Base-by-base conservation (phyloP, 441 rosid genomes). In the Brassica hybrid region DNA sequence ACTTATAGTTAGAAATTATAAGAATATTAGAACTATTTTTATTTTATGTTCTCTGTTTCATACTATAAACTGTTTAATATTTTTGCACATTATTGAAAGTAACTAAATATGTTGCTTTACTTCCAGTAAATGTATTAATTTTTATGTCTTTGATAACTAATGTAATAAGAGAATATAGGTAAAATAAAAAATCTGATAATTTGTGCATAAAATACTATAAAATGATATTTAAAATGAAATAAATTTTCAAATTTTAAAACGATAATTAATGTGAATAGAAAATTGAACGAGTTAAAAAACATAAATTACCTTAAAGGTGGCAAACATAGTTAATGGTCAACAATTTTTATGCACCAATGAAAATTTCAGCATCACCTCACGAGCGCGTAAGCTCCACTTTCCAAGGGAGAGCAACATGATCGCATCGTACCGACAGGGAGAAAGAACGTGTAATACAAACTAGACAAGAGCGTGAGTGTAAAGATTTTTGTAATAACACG, bases 261-360 rank as follows among this genome's bases (percentile, higher is more conserved):
- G n/a, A 43, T 11, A 43, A 43, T 43, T 11, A 43, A 41, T 3
- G 3, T 11, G 48, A 11, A 10, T 41, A 3, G 50, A 5, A 43
- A 43, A 43, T 4, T 0, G n/a, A 3, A 14, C 18, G 18, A 50
- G 18, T 14, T 16, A 52, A 50, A 52, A 52, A n/a, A 52, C 21
- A 52, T 6, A 52, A 7, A 52, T 52, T 52, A 14, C 18, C 75
- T n/a, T 56, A 25, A 61, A 80, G 71, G 69, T 70, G 80, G 73
- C 78, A 80, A 60, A 38, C 65, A 56, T 54, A 76, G 71, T 73
- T 63, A 45, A 52, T 83, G 73, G 86, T 82, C 88, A 85, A 85
- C 85, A 73, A 61, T 59, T 77, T 56, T 59, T 73, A 57, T 12
- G 16, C 62, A 74, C 62, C 66, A 41, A 12, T 38, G 4, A 12